Base-by-base conservation (phyloP, 352 stramenopile species). In the Phytophthora hybrid region DNA sequence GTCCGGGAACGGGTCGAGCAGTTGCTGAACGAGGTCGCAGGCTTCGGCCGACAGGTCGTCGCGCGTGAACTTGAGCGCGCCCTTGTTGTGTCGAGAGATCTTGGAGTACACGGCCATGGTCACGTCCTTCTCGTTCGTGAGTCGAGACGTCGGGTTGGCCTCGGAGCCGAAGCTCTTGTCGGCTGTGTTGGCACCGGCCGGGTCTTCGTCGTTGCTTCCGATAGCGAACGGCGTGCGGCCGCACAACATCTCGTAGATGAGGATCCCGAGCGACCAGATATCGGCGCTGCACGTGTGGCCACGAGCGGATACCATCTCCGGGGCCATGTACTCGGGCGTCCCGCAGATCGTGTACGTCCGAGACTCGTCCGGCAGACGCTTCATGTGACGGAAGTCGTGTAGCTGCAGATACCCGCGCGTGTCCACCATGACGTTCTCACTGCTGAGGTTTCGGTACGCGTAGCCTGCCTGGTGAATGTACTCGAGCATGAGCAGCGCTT, bases 341-440 rank as follows among this genome's bases (percentile, higher is more conserved):
- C 90, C 90, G 51, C 90, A 97, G 63, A 97, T 93, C 34, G 91
- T 97, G 76, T 95, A 95, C 32, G 91, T 97, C 13, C 88, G 84
- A 19, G 83, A 84, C 63, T 95, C 85, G 59, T 96, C 89, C 8
- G 86, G 85, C 5, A 94, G 82, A 51, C 92, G 92, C 68, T 94
- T 94, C 86, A 93, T 92, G 74, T 93, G 85, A 46, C 87, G 76
- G 73, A 97, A 97, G 67, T 97, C 91, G 65, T 94, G 84, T 6
- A 97, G 79, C 69, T 94, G 88, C 32, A 97, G 57, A 49, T 95
- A 96, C 3, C 91, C 91, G 29, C 85, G 85, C 23, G 76, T 85
- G 71, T 97, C 87, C 4, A 97, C 77, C 71, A 93, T 85, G 51
- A 97, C 82, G 56, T 91, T 97, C 73, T 97, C 88, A 51, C 87